A percentile compares a stretch with the other conserved stretches of the same genome.
Evolutionary conservation across 495 filamentous ascomycete species (phyloP).

Genomic region (Neurospora africana): DNA sequence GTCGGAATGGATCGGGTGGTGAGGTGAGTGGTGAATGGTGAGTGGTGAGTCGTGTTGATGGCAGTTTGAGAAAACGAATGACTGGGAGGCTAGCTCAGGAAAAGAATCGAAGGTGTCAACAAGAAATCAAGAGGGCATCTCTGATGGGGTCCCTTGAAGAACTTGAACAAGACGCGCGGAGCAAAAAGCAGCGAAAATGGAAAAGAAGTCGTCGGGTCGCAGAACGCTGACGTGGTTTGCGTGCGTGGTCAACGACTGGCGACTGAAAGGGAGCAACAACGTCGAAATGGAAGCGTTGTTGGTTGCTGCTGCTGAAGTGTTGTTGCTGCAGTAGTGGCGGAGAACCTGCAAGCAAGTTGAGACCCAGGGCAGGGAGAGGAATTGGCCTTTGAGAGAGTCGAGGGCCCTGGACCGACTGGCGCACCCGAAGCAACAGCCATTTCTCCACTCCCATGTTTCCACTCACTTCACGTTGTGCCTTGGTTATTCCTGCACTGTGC

Average conservation of each 20-base stretch:
- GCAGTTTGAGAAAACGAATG: constrained; percentile 33
- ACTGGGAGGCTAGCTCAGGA: constrained; percentile 39
- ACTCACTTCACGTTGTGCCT: constrained; percentile 5
- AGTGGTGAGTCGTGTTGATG: constrained; percentile 6
- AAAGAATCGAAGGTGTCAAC: constrained; percentile 26
- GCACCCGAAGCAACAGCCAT: no score
- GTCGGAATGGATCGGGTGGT: background rate
- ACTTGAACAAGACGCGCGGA: background rate
- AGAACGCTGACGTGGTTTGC: background rate
- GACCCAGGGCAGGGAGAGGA: background rate
- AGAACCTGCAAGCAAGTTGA: background rate
- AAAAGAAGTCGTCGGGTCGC: background rate
- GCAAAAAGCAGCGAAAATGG: background rate
- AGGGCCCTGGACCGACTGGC: constrained; percentile 11
- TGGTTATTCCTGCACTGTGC: background rate
- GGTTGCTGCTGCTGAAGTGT: background rate
- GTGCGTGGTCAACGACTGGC: background rate
- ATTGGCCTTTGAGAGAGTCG: constrained; percentile 8
- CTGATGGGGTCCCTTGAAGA: background rate
- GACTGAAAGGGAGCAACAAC: background rate
- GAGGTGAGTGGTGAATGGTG: background rate
- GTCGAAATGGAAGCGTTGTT: constrained; percentile 5
- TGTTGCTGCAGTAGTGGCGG: background rate
- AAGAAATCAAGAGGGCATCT: constrained; percentile 5
- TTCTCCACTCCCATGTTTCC: background rate